A percentile compares a stretch with the other conserved stretches of the same genome.
phyloP scores from a whole-genome alignment of 768 basidiomycete species.

The Termitomyces sp. region DNA sequence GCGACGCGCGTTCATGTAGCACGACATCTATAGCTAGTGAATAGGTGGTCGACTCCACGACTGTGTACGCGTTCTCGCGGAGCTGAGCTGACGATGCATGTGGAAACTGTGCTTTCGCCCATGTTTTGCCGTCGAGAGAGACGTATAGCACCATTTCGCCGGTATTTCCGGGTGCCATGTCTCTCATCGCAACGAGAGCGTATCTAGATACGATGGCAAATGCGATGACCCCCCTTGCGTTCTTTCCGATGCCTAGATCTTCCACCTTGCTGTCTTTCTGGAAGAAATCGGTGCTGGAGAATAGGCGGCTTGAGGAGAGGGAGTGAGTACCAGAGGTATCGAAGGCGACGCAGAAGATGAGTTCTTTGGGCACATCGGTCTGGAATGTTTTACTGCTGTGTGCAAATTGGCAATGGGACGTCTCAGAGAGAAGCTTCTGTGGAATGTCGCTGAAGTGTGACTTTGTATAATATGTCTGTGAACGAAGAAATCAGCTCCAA shows the following conservation, averaged over 20 bases:
- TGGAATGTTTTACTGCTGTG: constrained; percentile 82
- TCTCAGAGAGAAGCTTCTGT: constrained; percentile 59
- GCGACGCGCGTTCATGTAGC: constrained; percentile 51
- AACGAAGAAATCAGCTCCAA: constrained; percentile 5
- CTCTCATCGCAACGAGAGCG: constrained; percentile 85
- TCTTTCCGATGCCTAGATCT: constrained; percentile 81
- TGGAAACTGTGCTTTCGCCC: constrained; percentile 91
- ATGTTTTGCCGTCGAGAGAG: constrained; percentile 72
- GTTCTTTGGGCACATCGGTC: constrained; percentile 63
- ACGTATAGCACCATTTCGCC: constrained; percentile 87
- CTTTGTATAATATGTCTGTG: constrained; percentile 83
- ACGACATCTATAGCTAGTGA: constrained; percentile 94
- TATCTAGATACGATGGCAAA: constrained; percentile 92
- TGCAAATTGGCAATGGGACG: constrained; percentile 81
- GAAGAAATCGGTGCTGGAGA: constrained; percentile 85
- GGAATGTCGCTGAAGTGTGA: constrained; percentile 69
- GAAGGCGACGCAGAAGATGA: constrained; percentile 88
- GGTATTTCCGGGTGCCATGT: constrained; percentile 42
- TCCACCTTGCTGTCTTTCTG: constrained; percentile 55
- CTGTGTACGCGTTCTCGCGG: constrained; percentile 91
- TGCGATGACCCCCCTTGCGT: constrained; percentile 84
- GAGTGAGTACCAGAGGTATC: constrained; percentile 54
- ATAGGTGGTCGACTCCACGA: constrained; percentile 90
- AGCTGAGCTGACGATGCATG: constrained; percentile 77
- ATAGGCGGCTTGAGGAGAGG: constrained; percentile 66